Conservation (phyloP, 78 protist species). For the Polysphondylium violaceum region DNA sequence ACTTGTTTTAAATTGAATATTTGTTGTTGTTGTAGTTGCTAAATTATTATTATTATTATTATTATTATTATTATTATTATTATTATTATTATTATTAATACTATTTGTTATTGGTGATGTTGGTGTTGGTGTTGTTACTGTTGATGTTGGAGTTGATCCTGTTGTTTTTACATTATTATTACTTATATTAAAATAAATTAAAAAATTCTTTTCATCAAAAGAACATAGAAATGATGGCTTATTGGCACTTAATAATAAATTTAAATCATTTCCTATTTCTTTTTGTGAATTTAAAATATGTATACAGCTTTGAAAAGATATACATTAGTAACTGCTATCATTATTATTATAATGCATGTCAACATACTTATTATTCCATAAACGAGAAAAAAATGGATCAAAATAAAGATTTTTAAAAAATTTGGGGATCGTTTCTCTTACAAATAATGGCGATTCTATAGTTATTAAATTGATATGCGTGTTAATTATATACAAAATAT, state of each 20-base stretch:
- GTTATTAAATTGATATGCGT: not conserved
- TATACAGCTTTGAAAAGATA: slow-evolving; percentile 14
- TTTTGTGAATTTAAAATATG: slow-evolving; percentile 17
- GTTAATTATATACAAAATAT: not conserved
- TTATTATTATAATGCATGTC: not conserved
- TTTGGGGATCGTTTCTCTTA: slow-evolving; percentile 63
- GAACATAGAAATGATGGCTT: slow-evolving; percentile 44
- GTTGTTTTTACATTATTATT: not conserved
- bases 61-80: not conserved
- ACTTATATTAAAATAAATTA: slow-evolving; percentile 8
- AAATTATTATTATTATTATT: slow-evolving; percentile 15
- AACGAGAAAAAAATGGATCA: slow-evolving; percentile 50
- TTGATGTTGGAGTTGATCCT: not conserved
- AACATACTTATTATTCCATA: slow-evolving; percentile 54
- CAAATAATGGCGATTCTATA: slow-evolving; percentile 31
- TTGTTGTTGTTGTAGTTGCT: slow-evolving; percentile 20
- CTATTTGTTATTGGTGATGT: not conserved
- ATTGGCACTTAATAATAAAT: slow-evolving; percentile 11
- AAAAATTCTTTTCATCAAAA: slow-evolving; percentile 44
- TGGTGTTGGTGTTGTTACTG: not conserved
- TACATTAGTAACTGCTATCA: not conserved
- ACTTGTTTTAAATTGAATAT: not conserved
- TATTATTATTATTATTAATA: not conserved
- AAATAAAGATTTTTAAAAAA: slow-evolving; percentile 49
- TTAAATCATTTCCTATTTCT: slow-evolving; percentile 13